These are phyloP conservation scores for Teratosphaeria viscida DNA, from an alignment of 2,329 filamentous ascomycete genomes.

Conservation along the genomic window DNA sequence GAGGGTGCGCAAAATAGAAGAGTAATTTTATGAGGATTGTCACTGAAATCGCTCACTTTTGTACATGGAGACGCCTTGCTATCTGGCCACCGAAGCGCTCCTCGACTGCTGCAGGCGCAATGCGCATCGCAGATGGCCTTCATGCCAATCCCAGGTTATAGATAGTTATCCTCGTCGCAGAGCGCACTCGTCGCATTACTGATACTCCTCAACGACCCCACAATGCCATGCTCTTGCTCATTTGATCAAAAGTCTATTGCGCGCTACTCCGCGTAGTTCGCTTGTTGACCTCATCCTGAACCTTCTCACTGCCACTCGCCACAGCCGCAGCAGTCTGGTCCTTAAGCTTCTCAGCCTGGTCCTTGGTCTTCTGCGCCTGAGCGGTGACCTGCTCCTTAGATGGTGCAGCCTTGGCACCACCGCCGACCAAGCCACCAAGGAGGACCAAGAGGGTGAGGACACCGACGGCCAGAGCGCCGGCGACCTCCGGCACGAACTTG, in stretches of 20 bases:
- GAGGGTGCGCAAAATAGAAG: background rate
- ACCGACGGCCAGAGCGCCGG: conserved; percentile 65
- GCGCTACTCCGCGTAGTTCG: conserved; percentile 36
- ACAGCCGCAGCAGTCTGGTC: conserved; percentile 59
- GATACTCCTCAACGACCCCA: background rate
- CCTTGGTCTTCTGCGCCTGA: conserved; percentile 55
- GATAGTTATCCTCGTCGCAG: background rate
- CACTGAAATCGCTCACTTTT: background rate
- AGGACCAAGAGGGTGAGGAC: conserved; percentile 60
- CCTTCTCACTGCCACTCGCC: conserved; percentile 57
- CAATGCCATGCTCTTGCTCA: background rate
- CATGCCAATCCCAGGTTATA: background rate
- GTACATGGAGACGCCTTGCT: background rate
- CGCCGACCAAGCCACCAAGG: conserved; percentile 54
- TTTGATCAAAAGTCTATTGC: background rate
- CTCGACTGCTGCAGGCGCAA: background rate
- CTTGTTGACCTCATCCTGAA: conserved; percentile 59
- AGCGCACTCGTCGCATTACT: background rate
- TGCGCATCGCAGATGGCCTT: background rate
- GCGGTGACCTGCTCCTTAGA: conserved; percentile 45
- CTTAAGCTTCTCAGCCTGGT: conserved; percentile 46
- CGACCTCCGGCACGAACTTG: conserved; percentile 85
- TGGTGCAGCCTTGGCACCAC: conserved; percentile 49
- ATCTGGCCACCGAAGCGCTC: background rate
- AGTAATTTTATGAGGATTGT: background rate